Percentiles rank a stretch among this genome's conserved stretches.
phyloP scores from a whole-genome alignment of 805 yeast species.

The Kodamaea lidongshanica region DNA sequence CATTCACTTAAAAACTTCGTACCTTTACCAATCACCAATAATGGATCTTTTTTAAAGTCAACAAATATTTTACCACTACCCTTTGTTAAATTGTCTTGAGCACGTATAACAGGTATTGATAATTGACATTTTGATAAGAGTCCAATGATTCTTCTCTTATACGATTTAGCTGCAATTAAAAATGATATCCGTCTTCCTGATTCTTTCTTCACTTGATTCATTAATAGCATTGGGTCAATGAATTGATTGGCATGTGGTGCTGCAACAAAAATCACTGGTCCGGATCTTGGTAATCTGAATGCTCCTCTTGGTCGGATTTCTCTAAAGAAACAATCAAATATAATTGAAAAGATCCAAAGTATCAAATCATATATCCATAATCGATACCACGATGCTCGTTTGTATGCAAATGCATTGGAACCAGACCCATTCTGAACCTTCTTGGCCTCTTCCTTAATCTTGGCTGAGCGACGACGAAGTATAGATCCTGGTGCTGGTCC shows the following conservation, averaged over 20 bases:
- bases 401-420: slow-evolving; percentile 6
- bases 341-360: slow-evolving; percentile 32
- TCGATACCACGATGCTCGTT: slow-evolving; percentile 20
- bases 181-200: slow-evolving; percentile 69
- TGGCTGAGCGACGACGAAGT: slow-evolving; percentile 3
- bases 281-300: slow-evolving; percentile 57
- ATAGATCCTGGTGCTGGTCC: slow-evolving; percentile 8
- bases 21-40: slow-evolving; percentile 54
- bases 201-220: slow-evolving; percentile 69
- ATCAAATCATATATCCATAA: slow-evolving; percentile 29
- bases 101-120: slow-evolving; percentile 86
- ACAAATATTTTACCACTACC: slow-evolving; percentile 64
- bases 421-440: too few relatives aligned
- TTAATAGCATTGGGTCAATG: slow-evolving; percentile 72
- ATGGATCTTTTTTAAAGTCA: slow-evolving; percentile 47
- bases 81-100: slow-evolving; percentile 72
- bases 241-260: slow-evolving; percentile 98
- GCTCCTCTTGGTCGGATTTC: slow-evolving; percentile 89
- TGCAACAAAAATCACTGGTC: slow-evolving; percentile 87
- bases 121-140: slow-evolving; percentile 66
- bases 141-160: slow-evolving; percentile 63
- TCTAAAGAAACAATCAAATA: slow-evolving; percentile 67
- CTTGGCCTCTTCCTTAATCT: slow-evolving; percentile 1
- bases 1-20: slow-evolving; percentile 65
- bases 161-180: slow-evolving; percentile 78